Percentiles rank a stretch among this genome's conserved stretches.
phyloP scores from a whole-genome alignment of 192 early-diverging fungal genomes.

The Umbelopsis ramanniana region DNA sequence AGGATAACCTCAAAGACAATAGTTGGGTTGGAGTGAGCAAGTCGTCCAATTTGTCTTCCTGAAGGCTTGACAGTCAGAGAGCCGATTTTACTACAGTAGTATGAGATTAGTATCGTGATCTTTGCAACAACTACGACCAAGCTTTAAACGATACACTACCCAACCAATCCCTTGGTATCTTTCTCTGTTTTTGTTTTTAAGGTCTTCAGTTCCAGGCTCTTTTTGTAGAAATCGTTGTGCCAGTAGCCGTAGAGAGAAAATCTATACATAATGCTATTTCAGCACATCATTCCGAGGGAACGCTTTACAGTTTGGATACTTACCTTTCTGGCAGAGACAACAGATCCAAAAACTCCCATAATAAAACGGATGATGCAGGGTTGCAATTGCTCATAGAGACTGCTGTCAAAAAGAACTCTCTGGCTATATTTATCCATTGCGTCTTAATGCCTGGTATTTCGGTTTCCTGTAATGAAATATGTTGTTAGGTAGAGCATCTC shows the following conservation, averaged over 20 bases:
- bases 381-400: constrained; percentile 65
- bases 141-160: not conserved
- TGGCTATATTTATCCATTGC: constrained; percentile 29
- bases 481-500: not conserved
- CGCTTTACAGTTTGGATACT: not conserved
- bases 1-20: constrained; percentile 73
- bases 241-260: constrained; percentile 77
- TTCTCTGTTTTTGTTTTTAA: constrained; percentile 49
- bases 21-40: constrained; percentile 75
- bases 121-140: not conserved
- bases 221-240: constrained; percentile 61
- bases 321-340: constrained; percentile 66
- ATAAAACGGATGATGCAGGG: constrained; percentile 61
- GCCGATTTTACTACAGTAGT: not conserved
- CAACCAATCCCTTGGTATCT: constrained; percentile 50
- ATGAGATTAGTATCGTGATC: not conserved
- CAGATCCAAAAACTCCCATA: constrained; percentile 69
- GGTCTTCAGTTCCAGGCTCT: constrained; percentile 57
- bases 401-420: constrained; percentile 63
- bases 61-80: constrained; percentile 63
- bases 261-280: not conserved
- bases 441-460: constrained; percentile 19
- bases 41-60: constrained; percentile 74
- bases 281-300: not conserved
- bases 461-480: not conserved